A percentile compares a stretch with the other conserved stretches of the same genome.
phyloP scores from a whole-genome alignment of 192 early-diverging fungal species.

The Dimargaris cristalligena region DNA sequence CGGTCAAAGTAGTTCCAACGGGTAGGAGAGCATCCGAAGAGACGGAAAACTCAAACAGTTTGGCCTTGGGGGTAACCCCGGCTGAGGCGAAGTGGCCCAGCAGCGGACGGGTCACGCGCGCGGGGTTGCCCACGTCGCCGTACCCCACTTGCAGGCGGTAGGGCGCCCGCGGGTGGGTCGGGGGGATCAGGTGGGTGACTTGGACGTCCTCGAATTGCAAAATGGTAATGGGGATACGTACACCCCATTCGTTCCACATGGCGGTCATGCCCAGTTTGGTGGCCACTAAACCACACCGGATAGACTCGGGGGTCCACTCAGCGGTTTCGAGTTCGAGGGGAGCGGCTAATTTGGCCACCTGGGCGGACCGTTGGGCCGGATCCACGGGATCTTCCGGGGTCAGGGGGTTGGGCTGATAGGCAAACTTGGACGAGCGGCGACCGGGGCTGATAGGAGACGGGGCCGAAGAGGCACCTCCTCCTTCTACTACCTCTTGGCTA shows the following conservation, averaged over 20 bases:
- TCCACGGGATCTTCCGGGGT: background rate
- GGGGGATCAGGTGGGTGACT: conserved; percentile 39
- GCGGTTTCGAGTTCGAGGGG: conserved; percentile 1
- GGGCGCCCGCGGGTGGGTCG: conserved; percentile 15
- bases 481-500: too few relatives aligned
- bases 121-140: conserved; percentile 33
- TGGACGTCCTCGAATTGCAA: conserved; percentile 51
- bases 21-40: conserved; percentile 70
- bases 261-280: conserved; percentile 90
- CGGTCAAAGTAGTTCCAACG: conserved; percentile 50
- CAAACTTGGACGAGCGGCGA: background rate
- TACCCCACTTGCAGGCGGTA: conserved; percentile 50
- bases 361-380: background rate
- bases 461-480: too few relatives aligned
- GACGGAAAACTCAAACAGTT: conserved; percentile 67
- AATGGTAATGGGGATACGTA: conserved; percentile 76
- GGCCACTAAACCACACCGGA: conserved; percentile 66
- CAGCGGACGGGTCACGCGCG: conserved; percentile 52
- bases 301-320: conserved; percentile 28
- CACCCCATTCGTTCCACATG: conserved; percentile 89
- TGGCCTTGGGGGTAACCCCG: conserved; percentile 57
- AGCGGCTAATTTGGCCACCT: background rate
- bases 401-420: background rate
- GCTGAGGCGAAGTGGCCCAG: conserved; percentile 55
- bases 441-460: too few relatives aligned